These are phyloP conservation scores for Boletus eberwhitei DNA, from an alignment of 768 basidiomycete genomes.

Conservation along the genomic window DNA sequence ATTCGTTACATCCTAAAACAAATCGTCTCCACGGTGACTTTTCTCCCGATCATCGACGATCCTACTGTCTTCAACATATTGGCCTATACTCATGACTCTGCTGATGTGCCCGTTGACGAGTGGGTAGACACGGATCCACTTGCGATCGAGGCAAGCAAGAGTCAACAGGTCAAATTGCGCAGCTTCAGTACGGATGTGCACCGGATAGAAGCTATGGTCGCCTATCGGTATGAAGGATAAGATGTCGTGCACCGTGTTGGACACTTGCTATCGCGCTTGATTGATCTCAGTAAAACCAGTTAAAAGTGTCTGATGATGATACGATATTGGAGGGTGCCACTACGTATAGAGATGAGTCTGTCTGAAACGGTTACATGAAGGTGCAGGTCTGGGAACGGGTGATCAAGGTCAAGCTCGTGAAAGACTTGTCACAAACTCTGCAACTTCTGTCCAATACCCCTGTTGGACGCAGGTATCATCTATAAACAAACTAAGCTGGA, in stretches of 20 bases:
- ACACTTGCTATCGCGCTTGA: background rate
- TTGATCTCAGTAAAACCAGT: conserved; percentile 1
- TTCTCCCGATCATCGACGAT: conserved; percentile 92
- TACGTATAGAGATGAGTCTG: background rate
- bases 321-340: background rate
- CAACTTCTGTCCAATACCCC: conserved; percentile 53
- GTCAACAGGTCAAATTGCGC: conserved; percentile 90
- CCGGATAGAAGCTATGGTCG: conserved; percentile 96
- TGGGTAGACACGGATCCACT: conserved; percentile 96
- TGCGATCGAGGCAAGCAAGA: conserved; percentile 90
- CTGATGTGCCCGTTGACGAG: conserved; percentile 86
- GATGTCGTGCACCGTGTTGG: background rate
- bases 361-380: background rate
- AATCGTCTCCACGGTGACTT: conserved; percentile 95
- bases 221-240: conserved; percentile 88
- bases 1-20: conserved; percentile 98
- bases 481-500: conserved; percentile 12
- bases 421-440: conserved; percentile 42
- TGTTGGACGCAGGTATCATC: conserved; percentile 56
- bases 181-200: conserved; percentile 99
- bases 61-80: conserved; percentile 97
- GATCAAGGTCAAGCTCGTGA: conserved; percentile 8
- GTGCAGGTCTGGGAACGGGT: background rate
- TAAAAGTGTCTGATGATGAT: background rate
- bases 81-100: conserved; percentile 90